Conservation (phyloP, 1,139 yeast genomes). For the Meyerozyma elateridarum region DNA sequence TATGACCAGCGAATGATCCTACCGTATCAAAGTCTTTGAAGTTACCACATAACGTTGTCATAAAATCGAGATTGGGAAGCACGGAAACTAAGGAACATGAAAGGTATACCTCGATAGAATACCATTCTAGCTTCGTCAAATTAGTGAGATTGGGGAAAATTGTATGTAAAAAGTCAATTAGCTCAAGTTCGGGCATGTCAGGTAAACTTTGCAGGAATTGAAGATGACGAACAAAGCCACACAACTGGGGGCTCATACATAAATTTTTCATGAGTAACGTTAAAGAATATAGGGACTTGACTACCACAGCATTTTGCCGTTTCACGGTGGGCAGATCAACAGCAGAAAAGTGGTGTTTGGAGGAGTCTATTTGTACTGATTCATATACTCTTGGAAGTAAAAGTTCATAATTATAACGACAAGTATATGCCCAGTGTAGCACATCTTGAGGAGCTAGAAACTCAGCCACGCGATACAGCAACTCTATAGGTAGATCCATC, state of each 20-base stretch:
- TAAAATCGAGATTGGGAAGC: constrained; percentile 12
- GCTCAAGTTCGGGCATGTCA: constrained; percentile 24
- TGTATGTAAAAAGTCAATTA: constrained; percentile 14
- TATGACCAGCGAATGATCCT: background rate
- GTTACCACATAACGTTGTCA: constrained; percentile 18
- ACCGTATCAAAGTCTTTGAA: constrained; percentile 15
- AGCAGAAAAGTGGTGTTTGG: constrained; percentile 10
- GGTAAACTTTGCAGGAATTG: constrained; percentile 18
- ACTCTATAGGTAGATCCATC: constrained; percentile 19
- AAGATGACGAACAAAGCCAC: constrained; percentile 15
- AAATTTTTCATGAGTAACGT: constrained; percentile 19
- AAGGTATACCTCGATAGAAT: constrained; percentile 13
- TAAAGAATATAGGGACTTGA: constrained; percentile 16
- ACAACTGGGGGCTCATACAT: constrained; percentile 10
- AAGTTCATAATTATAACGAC: constrained; percentile 12
- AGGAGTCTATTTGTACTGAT: constrained; percentile 19
- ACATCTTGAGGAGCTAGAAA: constrained; percentile 17
- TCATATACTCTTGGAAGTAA: constrained; percentile 18
- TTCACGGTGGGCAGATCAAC: constrained; percentile 6
- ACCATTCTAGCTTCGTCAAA: constrained; percentile 22
- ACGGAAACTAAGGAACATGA: constrained; percentile 13
- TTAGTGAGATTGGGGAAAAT: constrained; percentile 18
- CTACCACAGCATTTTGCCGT: constrained; percentile 6
- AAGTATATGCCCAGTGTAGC: constrained; percentile 16
- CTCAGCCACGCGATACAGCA: constrained; percentile 14